These are phyloP conservation scores for Begonia loranthoides DNA, from an alignment of 306 rosid genomes.

Conservation along the genomic window DNA sequence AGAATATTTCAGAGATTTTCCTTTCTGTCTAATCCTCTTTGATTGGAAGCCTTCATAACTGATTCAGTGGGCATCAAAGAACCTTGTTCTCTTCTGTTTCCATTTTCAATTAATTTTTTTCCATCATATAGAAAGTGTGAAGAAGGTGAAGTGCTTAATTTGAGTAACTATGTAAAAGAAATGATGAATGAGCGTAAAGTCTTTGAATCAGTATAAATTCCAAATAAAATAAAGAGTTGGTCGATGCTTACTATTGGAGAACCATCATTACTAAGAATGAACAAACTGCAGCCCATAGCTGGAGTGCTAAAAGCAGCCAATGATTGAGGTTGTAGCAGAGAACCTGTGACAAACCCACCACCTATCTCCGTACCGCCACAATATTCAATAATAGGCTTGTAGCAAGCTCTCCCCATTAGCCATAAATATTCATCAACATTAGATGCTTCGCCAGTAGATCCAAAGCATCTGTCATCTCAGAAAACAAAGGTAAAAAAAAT, in stretches of 20 bases:
- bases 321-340: constrained; percentile 78
- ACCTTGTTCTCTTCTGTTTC: too few relatives aligned
- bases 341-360: constrained; percentile 78
- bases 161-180: too few relatives aligned
- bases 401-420: constrained; percentile 91
- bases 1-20: too few relatives aligned
- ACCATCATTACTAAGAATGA: constrained; percentile 60
- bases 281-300: constrained; percentile 73
- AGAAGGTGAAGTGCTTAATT: too few relatives aligned
- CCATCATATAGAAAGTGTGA: too few relatives aligned
- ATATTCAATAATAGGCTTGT: constrained; percentile 85
- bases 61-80: too few relatives aligned
- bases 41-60: too few relatives aligned
- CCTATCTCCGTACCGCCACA: constrained; percentile 99
- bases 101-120: too few relatives aligned
- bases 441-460: constrained; percentile 92
- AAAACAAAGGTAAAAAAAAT: constrained; percentile 1
- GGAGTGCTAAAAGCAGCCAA: constrained; percentile 96
- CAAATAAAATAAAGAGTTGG: constrained; percentile 3
- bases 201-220: too few relatives aligned
- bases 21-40: too few relatives aligned
- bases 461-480: constrained; percentile 57
- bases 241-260: constrained; percentile 53
- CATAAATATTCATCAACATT: constrained; percentile 86
- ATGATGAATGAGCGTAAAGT: too few relatives aligned